Evolutionary conservation across 768 basidiomycete genomes (phyloP).

Genomic region (Lentinula boryana): DNA sequence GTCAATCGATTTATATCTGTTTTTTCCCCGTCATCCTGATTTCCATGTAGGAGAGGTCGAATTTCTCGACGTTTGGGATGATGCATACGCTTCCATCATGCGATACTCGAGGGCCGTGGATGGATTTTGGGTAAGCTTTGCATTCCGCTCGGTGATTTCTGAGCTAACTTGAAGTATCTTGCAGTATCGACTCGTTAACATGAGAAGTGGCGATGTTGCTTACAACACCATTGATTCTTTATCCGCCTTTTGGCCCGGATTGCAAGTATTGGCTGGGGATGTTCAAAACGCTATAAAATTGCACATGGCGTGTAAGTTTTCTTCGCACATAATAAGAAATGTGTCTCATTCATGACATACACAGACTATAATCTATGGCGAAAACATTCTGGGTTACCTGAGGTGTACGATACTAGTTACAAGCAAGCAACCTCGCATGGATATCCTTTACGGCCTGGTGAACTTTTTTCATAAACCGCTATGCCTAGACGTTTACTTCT

Average conservation of each 20-base stretch:
- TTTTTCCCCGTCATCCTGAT: neutral
- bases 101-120: conserved; percentile 75
- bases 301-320: conserved; percentile 73
- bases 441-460: conserved; percentile 76
- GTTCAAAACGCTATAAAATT: conserved; percentile 85
- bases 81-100: conserved; percentile 81
- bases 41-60: conserved; percentile 56
- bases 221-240: conserved; percentile 88
- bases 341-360: neutral
- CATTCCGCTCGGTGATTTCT: neutral
- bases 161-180: neutral
- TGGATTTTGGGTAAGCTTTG: conserved; percentile 72
- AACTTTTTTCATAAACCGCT: conserved; percentile 1
- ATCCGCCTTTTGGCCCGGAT: conserved; percentile 96
- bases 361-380: conserved; percentile 92
- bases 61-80: conserved; percentile 81
- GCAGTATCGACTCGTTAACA: conserved; percentile 84
- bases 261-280: conserved; percentile 85
- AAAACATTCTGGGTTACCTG: conserved; percentile 81
- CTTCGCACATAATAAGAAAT: neutral
- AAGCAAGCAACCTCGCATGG: conserved; percentile 68
- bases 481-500: neutral
- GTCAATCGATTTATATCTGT: conserved; percentile 25
- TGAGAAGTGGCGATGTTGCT: conserved; percentile 67
- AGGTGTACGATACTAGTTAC: conserved; percentile 82